Conservation (phyloP, 2,329 filamentous ascomycete genomes). For the Orbilia javanica region DNA sequence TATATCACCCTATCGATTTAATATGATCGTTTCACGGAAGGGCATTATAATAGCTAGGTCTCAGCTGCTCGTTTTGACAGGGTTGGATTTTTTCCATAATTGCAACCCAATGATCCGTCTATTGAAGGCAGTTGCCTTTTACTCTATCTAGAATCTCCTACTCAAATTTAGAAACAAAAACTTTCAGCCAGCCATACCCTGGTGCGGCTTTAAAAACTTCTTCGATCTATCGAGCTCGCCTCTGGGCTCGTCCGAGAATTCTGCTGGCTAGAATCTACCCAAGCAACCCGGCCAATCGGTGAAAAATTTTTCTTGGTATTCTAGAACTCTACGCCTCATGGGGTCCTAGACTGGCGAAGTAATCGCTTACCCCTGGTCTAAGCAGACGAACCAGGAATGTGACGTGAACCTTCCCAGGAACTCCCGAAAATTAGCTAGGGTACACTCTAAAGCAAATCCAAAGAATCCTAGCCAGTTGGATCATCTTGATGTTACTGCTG, state of each 20-base stretch:
- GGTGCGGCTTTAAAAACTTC: constrained; percentile 27
- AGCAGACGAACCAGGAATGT: constrained; percentile 44
- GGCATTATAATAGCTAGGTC: background rate
- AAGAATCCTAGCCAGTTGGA: constrained; percentile 25
- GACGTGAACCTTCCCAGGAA: constrained; percentile 47
- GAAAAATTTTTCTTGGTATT: constrained; percentile 38
- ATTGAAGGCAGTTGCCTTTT: constrained; percentile 8
- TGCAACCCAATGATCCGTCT: constrained; percentile 1
- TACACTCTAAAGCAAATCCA: constrained; percentile 25
- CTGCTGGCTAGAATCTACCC: background rate
- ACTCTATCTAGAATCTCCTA: background rate
- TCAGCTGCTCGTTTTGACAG: constrained; percentile 19
- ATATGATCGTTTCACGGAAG: constrained; percentile 8
- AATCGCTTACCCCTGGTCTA: constrained; percentile 49
- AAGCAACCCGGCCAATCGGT: constrained; percentile 7
- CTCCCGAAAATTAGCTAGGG: constrained; percentile 29
- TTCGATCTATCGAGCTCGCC: constrained; percentile 15
- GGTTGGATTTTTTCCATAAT: background rate
- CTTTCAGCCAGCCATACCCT: constrained; percentile 8
- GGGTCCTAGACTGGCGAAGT: constrained; percentile 8
- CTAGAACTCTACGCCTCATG: constrained; percentile 17
- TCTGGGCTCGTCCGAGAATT: constrained; percentile 13
- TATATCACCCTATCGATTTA: constrained; percentile 21
- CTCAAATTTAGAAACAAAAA: constrained; percentile 15
- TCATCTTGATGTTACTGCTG: constrained; percentile 39